Conservation (phyloP, 202 grass and related monocot species). For the Dendrocalamus latiflorus region DNA sequence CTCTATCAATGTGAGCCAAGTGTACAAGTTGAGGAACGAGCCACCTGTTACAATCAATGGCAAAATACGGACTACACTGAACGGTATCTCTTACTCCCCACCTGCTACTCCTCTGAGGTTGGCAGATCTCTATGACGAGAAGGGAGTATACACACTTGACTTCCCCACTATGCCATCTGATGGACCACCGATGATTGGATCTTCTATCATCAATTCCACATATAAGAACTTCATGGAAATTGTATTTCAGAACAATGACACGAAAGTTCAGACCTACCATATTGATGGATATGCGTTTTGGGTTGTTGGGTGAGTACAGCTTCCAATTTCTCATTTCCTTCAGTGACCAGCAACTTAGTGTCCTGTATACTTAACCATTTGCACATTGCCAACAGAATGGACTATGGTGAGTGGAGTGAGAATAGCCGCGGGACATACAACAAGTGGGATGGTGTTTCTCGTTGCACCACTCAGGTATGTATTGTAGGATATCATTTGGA, state of each 20-base stretch:
- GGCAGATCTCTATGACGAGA: slow-evolving; percentile 64
- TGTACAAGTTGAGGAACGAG: slow-evolving; percentile 79
- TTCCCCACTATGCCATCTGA: slow-evolving; percentile 81
- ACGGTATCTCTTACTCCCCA: slow-evolving; percentile 69
- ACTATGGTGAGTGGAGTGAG: slow-evolving; percentile 93
- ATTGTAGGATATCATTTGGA: background rate
- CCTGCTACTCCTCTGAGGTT: slow-evolving; percentile 76
- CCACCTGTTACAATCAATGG: slow-evolving; percentile 68
- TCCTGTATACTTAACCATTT: background rate
- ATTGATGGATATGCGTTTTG: slow-evolving; percentile 96
- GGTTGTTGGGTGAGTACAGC: slow-evolving; percentile 67
- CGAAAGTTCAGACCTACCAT: slow-evolving; percentile 83
- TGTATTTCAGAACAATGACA: slow-evolving; percentile 98
- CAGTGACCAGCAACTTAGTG: background rate
- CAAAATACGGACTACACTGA: slow-evolving; percentile 69
- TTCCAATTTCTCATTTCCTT: background rate
- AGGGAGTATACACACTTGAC: slow-evolving; percentile 68
- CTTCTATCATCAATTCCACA: slow-evolving; percentile 78
- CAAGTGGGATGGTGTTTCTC: slow-evolving; percentile 94
- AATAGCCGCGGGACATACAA: slow-evolving; percentile 86
- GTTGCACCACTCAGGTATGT: slow-evolving; percentile 84
- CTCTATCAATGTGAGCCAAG: slow-evolving; percentile 79
- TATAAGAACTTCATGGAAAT: slow-evolving; percentile 98
- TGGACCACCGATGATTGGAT: slow-evolving; percentile 36
- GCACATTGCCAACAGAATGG: slow-evolving; percentile 61